Base-by-base conservation (phyloP, 306 rosid genomes). In the Glycyrrhiza uralensis region DNA sequence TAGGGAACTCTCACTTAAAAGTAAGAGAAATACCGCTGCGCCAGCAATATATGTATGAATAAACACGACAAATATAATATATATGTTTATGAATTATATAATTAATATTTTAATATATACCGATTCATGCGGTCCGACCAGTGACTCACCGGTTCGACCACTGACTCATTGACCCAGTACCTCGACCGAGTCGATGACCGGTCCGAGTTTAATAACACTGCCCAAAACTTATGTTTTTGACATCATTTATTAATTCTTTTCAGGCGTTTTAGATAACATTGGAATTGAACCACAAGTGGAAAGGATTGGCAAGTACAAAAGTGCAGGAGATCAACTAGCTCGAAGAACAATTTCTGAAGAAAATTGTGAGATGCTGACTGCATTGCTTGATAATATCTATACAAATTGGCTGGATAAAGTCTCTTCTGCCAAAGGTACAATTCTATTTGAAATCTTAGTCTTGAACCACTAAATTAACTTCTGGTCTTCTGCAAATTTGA, bases 271-370 rank as follows among this genome's bases (percentile, higher is more conserved):
- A 69, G 97, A 94, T 33, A 89, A 89, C 55, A 70, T 86, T 33
- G 97, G 99, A 71, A 64, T 94, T 73, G 97, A 87, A 78, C 97
- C 97, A 62, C 95, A 91, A 76, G 90, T 94, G 69, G 91, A 87
- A 78, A 89, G 92, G 87, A 89, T 94, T 66, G 99, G 99, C 52
- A 91, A 94, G 73, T 91, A 94, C 81, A 91, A 94, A 85, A 89
- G 93, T 86, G 96, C 96, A 4, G 97, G 92, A 28, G 99, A 94
- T 89, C 96, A 87, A 69, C 89, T 94, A 63, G 83, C 85, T 7
- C 84, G 95, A 65, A 91, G 75, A 56, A 86, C 84, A 23, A 91
- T 94, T 77, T 85, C 99, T 38, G 85, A 89, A 71, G 97, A 91
- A 88, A 94, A 87, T 72, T 85, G 88, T 78, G 96, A 87, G 90